Evolutionary conservation across 1,284 basidiomycete species (phyloP).

Genomic region (Agroathelia rolfsii): DNA sequence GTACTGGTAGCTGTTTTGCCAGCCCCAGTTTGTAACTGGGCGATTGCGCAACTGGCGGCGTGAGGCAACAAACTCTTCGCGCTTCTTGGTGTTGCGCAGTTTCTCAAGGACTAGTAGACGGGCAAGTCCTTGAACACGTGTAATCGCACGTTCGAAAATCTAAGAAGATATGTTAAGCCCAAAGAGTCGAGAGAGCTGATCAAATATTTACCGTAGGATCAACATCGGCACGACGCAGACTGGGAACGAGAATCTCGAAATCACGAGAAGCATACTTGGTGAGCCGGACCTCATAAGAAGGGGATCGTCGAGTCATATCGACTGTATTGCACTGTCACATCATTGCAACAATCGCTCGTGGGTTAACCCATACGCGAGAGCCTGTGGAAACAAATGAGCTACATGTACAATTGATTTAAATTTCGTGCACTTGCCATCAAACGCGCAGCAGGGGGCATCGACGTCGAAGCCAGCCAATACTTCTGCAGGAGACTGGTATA

Average conservation of each 20-base stretch:
- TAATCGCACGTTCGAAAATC: conserved; percentile 51
- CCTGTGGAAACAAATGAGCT: conserved; percentile 17
- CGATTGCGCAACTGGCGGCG: conserved; percentile 40
- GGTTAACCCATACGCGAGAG: conserved; percentile 43
- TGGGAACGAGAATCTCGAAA: conserved; percentile 47
- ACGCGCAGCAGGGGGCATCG: conserved; percentile 47
- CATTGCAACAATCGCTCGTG: conserved; percentile 42
- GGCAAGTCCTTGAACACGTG: conserved; percentile 43
- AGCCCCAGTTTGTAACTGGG: conserved; percentile 24
- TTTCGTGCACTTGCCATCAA: conserved; percentile 30
- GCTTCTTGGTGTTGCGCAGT: conserved; percentile 29
- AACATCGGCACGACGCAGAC: conserved; percentile 35
- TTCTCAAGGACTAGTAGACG: conserved; percentile 50
- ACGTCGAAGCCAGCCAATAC: conserved; percentile 55
- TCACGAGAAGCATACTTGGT: conserved; percentile 42
- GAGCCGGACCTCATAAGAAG: conserved; percentile 53
- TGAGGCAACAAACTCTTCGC: conserved; percentile 33
- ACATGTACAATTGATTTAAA: background rate
- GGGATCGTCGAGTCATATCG: conserved; percentile 46
- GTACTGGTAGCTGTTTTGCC: conserved; percentile 18
- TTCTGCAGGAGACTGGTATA: conserved; percentile 49
- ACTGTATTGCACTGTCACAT: conserved; percentile 54
- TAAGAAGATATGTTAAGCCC: conserved; percentile 14
- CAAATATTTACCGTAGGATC: conserved; percentile 40
- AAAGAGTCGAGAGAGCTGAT: background rate